These are phyloP conservation scores for Zymoseptoria pseudotritici DNA, from an alignment of 2,329 filamentous ascomycete species.

Conservation along the genomic window DNA sequence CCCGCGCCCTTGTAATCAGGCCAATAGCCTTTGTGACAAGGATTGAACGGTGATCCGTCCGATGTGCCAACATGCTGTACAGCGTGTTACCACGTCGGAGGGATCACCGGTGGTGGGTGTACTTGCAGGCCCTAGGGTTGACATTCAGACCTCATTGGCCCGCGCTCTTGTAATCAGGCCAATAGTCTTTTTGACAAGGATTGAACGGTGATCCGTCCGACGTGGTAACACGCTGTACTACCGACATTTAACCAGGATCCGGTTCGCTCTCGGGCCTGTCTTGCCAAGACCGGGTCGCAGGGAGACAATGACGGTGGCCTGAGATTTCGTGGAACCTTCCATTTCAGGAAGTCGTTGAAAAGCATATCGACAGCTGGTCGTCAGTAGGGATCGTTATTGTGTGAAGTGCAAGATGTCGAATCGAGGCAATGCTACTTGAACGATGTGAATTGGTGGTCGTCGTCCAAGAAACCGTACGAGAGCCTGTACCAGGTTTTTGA, in stretches of 20 bases:
- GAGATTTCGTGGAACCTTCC: background rate
- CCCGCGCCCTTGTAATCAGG: too few relatives aligned
- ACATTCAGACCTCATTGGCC: too few relatives aligned
- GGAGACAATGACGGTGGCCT: background rate
- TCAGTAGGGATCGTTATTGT: background rate
- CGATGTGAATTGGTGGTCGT: background rate
- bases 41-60: too few relatives aligned
- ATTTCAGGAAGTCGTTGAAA: background rate
- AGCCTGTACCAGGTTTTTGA: background rate
- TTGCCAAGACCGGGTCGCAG: background rate
- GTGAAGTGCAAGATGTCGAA: background rate
- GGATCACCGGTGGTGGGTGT: too few relatives aligned
- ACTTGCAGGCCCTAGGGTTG: too few relatives aligned
- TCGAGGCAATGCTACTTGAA: background rate
- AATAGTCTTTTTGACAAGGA: too few relatives aligned
- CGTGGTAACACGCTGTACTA: too few relatives aligned
- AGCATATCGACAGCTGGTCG: background rate
- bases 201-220: too few relatives aligned
- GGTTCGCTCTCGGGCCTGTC: background rate
- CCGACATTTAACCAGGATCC: background rate
- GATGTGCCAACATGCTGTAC: too few relatives aligned
- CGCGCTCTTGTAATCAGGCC: too few relatives aligned
- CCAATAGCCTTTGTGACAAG: too few relatives aligned
- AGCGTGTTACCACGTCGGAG: too few relatives aligned
- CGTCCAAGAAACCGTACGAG: background rate